A percentile compares a stretch with the other conserved stretches of the same genome.
Evolutionary conservation across 345 rosid species (phyloP).

Genomic region (Geranium rotundifolium): DNA sequence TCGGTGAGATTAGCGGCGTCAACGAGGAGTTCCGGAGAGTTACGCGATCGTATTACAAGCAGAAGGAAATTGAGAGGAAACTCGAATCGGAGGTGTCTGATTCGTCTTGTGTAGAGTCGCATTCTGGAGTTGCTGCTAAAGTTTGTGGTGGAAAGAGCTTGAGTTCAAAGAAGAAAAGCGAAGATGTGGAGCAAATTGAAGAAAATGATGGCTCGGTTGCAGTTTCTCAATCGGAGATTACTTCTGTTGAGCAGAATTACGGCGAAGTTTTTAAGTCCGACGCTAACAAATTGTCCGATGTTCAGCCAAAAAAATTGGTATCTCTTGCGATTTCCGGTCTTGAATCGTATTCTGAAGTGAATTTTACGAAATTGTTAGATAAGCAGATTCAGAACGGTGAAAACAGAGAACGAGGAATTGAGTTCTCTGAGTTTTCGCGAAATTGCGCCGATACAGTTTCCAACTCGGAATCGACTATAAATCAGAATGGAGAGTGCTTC

Average conservation of each 20-base stretch:
- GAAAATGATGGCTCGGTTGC: constrained; percentile 20
- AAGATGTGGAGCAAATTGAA: not conserved
- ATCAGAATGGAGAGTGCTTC: constrained; percentile 26
- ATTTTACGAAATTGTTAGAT: constrained; percentile 1
- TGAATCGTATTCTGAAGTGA: constrained; percentile 28
- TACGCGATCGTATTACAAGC: constrained; percentile 28
- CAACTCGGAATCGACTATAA: constrained; percentile 22
- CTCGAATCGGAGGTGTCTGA: constrained; percentile 38
- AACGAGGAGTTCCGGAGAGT: constrained; percentile 28
- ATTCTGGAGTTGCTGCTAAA: constrained; percentile 6
- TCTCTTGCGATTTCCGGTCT: constrained; percentile 34
- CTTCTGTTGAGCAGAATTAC: constrained; percentile 30
- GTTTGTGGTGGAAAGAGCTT: constrained; percentile 7
- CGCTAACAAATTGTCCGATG: constrained; percentile 8
- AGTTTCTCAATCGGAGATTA: constrained; percentile 30
- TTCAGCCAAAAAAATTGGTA: constrained; percentile 28
- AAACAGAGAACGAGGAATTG: constrained; percentile 13
- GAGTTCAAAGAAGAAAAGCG: constrained; percentile 10
- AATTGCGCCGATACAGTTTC: constrained; percentile 18
- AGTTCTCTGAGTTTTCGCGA: constrained; percentile 26
- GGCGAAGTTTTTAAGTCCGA: constrained; percentile 4
- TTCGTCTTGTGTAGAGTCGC: constrained; percentile 40
- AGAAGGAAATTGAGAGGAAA: constrained; percentile 19
- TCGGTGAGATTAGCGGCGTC: constrained; percentile 20
- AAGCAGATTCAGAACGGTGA: constrained; percentile 4